Base-by-base conservation (phyloP, 345 rosid species). In the Firmiana major region DNA sequence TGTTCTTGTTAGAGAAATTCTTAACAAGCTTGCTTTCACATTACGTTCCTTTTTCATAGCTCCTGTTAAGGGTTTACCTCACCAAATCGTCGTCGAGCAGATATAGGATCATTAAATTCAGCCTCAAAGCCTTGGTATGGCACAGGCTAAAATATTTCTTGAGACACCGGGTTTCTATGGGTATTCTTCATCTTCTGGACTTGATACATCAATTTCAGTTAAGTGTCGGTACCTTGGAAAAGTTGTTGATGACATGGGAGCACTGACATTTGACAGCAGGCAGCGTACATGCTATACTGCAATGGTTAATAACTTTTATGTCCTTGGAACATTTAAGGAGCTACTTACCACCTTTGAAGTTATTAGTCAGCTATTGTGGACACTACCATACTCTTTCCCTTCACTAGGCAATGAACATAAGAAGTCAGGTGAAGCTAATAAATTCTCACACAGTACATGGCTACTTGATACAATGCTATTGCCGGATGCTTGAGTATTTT, bases 191-290 rank as follows among this genome's bases (percentile, higher is more conserved):
- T 71, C 89, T 81, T 78, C 79, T 71, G 97, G 94, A 72, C 86
- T 86, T 82, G 91, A 86, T 79, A 83, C 71, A 49, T 79, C 89
- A 58, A 85, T 86, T 51, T 90, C 98, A 13, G 96, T 95, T 36
- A 95, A 95, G 86, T 92, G 99, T 72, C 89, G 94, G 34, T 93
- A 95, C 85, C 93, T 93, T 64, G 99, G 99, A 73, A 93, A 90
- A 83, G 87, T 93, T 69, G 98, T 93, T 78, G 96, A 95, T 86
- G 97, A 90, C 84, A 89, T 95, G 87, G 84, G 86, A 26, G 84
- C 90, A 62, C 84, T 95, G 77, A 85, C 90, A 74, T 93, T 91
- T 86, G 99, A 95, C 85, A 84, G 86, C 81, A 90, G 93, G 80
- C 86, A 96, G 65, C 90, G 90, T 71, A 91, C 96, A 54, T 91